Conservation (phyloP, 257 asterid species). For the Nicotiana noctiflora region DNA sequence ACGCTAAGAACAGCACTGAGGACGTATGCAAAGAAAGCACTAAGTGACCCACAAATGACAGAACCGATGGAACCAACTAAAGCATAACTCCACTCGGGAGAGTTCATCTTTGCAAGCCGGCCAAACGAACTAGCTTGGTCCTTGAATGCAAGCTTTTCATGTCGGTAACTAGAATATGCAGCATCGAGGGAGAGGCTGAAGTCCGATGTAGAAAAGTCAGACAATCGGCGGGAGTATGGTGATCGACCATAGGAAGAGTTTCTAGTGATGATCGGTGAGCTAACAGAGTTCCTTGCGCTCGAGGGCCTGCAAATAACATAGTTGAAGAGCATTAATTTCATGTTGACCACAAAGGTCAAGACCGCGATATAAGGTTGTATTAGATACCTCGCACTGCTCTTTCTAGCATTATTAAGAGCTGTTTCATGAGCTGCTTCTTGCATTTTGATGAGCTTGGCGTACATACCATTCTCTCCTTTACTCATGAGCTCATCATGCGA, state of each 20-base stretch:
- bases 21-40: slow-evolving; percentile 87
- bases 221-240: slow-evolving; percentile 77
- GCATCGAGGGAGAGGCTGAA: slow-evolving; percentile 72
- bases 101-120: slow-evolving; percentile 86
- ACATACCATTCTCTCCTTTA: slow-evolving; percentile 71
- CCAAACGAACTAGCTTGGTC: slow-evolving; percentile 83
- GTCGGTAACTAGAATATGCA: slow-evolving; percentile 55
- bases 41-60: slow-evolving; percentile 78
- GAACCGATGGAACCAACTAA: slow-evolving; percentile 80
- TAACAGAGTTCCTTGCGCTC: slow-evolving; percentile 84
- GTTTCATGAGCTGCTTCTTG: slow-evolving; percentile 93
- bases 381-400: slow-evolving; percentile 77
- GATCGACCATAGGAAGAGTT: slow-evolving; percentile 86
- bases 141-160: slow-evolving; percentile 74
- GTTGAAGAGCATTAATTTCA: background rate
- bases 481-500: slow-evolving; percentile 75
- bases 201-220: slow-evolving; percentile 92
- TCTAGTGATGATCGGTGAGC: slow-evolving; percentile 81
- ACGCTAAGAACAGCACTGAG: slow-evolving; percentile 83
- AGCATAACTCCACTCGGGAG: slow-evolving; percentile 90
- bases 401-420: slow-evolving; percentile 58
- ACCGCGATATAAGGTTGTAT: too few relatives aligned
- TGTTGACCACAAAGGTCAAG: too few relatives aligned
- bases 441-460: slow-evolving; percentile 75
- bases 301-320: slow-evolving; percentile 57